phyloP scores from a whole-genome alignment of 2,329 filamentous ascomycete species.

The Fusarium sp. region DNA sequence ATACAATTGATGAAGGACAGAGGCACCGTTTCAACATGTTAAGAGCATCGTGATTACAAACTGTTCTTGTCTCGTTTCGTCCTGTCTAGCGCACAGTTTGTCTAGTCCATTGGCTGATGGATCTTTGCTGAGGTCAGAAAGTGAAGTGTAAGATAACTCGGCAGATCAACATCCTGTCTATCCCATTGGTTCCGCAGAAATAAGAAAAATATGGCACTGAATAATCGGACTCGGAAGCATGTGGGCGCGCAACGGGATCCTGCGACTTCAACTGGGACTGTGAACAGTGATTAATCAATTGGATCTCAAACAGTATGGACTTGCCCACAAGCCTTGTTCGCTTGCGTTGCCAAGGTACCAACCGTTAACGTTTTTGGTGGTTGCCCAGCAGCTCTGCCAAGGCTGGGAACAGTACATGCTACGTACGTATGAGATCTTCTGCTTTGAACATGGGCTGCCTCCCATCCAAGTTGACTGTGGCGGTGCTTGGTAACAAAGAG shows the following conservation, averaged over 20 bases:
- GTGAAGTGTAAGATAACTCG: conserved; percentile 19
- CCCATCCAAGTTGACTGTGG: conserved; percentile 13
- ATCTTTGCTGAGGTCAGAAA: conserved; percentile 21
- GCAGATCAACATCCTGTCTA: conserved; percentile 34
- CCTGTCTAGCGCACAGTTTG: conserved; percentile 11
- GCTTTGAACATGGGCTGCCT: conserved; percentile 32
- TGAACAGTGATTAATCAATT: conserved; percentile 8
- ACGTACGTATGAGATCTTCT: conserved; percentile 9
- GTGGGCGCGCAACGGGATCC: conserved; percentile 11
- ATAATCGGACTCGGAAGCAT: conserved; percentile 24
- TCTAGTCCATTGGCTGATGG: conserved; percentile 12
- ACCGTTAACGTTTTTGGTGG: conserved; percentile 31
- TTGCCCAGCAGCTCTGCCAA: conserved; percentile 40
- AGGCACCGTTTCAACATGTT: conserved; percentile 2
- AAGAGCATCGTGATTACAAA: conserved; percentile 11
- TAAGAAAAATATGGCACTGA: conserved; percentile 4
- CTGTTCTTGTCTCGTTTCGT: conserved; percentile 28
- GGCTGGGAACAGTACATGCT: conserved; percentile 24
- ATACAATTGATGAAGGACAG: conserved; percentile 13
- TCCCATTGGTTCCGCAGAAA: conserved; percentile 23
- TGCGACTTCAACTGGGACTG: neutral
- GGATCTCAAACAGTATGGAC: conserved; percentile 28
- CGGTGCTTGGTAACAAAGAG: conserved; percentile 18
- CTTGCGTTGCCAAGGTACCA: conserved; percentile 40
- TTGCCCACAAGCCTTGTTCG: conserved; percentile 27